phyloP scores from a whole-genome alignment of 2,329 filamentous ascomycete species.

The Cytospora piceicola region DNA sequence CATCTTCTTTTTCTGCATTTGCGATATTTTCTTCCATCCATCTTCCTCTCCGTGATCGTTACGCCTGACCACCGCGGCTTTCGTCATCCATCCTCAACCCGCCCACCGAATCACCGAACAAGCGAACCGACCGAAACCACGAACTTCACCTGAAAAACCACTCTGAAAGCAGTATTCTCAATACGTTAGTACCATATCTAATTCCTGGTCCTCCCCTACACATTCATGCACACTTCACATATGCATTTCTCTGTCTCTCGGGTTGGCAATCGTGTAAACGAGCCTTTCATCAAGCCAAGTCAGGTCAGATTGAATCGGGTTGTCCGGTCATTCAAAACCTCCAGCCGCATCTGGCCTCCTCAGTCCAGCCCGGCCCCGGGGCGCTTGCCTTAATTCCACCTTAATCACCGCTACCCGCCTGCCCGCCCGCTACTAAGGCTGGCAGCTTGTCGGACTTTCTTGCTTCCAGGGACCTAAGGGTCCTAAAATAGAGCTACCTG shows the following conservation, averaged over 20 bases:
- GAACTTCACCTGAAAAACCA: not conserved
- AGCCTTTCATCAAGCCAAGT: conserved; percentile 12
- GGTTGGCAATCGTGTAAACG: conserved; percentile 2
- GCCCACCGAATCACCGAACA: conserved; percentile 4
- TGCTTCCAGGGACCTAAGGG: not conserved
- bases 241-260: not conserved
- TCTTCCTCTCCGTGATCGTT: not conserved
- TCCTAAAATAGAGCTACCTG: not conserved
- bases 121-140: not conserved
- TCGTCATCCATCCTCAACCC: conserved; percentile 18
- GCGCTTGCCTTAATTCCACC: not conserved
- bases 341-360: conserved; percentile 1
- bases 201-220: not conserved
- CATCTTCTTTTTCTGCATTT: conserved; percentile 10
- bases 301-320: not conserved
- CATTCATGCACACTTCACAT: not conserved
- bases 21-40: conserved; percentile 13
- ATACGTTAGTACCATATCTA: conserved; percentile 17
- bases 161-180: conserved; percentile 15
- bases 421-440: not conserved
- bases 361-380: not conserved
- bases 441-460: conserved; percentile 6
- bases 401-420: not conserved
- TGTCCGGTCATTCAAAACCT: conserved; percentile 1
- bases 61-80: conserved; percentile 13